Base-by-base conservation (phyloP, 1,284 basidiomycete genomes). In the Cutaneotrichosporon spelunceum region DNA sequence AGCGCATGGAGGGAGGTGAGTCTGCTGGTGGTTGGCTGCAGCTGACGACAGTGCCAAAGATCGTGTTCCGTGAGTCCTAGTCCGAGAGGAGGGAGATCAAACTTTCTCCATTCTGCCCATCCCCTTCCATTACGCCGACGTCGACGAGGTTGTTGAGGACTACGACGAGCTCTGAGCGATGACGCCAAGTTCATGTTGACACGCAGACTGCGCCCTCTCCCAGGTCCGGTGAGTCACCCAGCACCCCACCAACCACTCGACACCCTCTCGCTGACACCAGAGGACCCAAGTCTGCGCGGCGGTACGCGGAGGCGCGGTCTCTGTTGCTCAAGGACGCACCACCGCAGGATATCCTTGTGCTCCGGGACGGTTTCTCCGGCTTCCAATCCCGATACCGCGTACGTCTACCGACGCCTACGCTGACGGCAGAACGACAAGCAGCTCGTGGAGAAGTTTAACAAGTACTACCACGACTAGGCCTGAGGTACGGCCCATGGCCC, bases 391-490 rank as follows among this genome's bases (percentile, higher is more conserved):
- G 67, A 48, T 80, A 69, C 65, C 68, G 76, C 47, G 78, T 80
- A 54, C 56, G 77, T 61, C 11, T 11, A 16, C 24, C 11, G 11
- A 6, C 24, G 26, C 7, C 48, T 8, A 3, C 21, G 33, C 56
- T 61, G 57, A 62, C 63, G 3, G 14, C 66, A 79, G 78, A 64
- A 76, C 60, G 77, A 79, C 59, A 69, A 73, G 8, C 71, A 67
- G 42, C 64, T 79, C 59, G 69, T 79, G 1, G 77, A 79, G 60
- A 78, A 79, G 68, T 79, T 78, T 65, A 78, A 78, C 68, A 76
- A 75, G 71, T 71, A 66, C 55, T 78, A 75, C 58, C 76, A 78
- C 59, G 72, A 73, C 60, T 75, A 60, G 49, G 36, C 21, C 4
- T 10, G 52, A 3, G 30, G 4, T 26, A 7, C 14, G 26, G 24